Evolutionary conservation across 2,329 filamentous ascomycete genomes (phyloP), one percentile per base, ranked within the genome.

Genomic region (Myotisia sp.): DNA sequence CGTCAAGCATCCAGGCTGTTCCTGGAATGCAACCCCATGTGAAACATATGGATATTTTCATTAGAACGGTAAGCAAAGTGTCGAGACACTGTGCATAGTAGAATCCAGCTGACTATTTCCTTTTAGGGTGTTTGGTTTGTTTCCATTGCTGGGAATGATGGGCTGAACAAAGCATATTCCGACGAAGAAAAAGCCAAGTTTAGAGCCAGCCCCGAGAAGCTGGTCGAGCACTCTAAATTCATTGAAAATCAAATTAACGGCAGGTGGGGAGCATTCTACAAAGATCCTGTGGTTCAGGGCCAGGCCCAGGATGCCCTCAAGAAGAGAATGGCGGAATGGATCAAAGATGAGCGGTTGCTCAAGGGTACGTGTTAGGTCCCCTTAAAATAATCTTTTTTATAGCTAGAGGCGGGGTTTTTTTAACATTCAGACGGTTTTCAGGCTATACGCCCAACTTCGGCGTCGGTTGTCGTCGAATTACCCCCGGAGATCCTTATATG

Each of bases 401-500:
- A 16, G 9, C 3, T 14, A 3, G 8, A 7, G 21, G n/a, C 4
- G 4, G 14, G 3, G 12, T 16, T 23, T 21, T 17, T 4, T 17
- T 12, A 14, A 8, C 17, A 16, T 10, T 10, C 6, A 4, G 10
- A 13, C 7, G 9, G 14, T 20, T 4, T 10, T 6, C 18, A 37
- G 34, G 34, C 10, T 37, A 49, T 1, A 44, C 44, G 12, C 52
- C 50, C 1, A 39, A 45, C 2, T 51, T 45, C 37, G 36, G 38
- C 7, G 38, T 51, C 5, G 65, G 64, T 1, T 70, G 65, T 37
- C 53, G 64, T 6, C 54, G 66, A 2, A 42, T 67, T 12, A 68
- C 67, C 0, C 67, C 67, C 0, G 66, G 65, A 0, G 61, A 62
- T 16, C 65, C 66, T 0, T 70, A 67, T 43, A 58, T 70, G 6